Evolutionary conservation across 768 basidiomycete genomes (phyloP).

Genomic region (Amanita jacksonii): DNA sequence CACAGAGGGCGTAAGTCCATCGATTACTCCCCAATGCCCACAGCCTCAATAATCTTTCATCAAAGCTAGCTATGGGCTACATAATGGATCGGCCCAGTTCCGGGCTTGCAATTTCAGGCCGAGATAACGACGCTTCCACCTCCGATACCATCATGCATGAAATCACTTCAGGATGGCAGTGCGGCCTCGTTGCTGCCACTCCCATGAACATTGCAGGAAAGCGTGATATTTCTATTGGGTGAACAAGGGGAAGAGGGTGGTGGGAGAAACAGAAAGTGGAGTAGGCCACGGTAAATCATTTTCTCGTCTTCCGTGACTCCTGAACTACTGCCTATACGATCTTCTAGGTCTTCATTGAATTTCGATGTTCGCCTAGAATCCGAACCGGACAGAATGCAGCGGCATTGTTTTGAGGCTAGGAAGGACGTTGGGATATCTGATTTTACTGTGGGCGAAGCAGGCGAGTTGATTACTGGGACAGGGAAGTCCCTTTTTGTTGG

Average conservation of each 20-base stretch:
- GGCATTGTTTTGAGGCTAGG: constrained; percentile 15
- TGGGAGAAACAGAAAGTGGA: constrained; percentile 25
- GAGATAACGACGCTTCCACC: constrained; percentile 16
- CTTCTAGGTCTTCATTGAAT: constrained; percentile 22
- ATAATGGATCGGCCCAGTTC: neutral
- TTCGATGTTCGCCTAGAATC: constrained; percentile 11
- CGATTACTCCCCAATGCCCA: too few relatives aligned
- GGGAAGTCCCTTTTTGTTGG: constrained; percentile 8
- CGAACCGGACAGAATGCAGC: constrained; percentile 8
- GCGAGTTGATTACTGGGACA: neutral
- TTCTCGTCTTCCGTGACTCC: neutral
- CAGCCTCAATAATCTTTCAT: neutral
- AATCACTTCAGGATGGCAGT: constrained; percentile 21
- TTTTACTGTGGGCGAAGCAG: constrained; percentile 15
- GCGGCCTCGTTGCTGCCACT: constrained; percentile 25
- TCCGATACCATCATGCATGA: constrained; percentile 50
- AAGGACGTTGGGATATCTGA: constrained; percentile 20
- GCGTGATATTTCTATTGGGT: constrained; percentile 57
- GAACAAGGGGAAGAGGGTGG: constrained; percentile 41
- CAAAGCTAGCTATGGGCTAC: neutral
- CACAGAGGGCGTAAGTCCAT: too few relatives aligned
- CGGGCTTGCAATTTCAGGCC: constrained; percentile 14
- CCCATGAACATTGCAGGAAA: constrained; percentile 51
- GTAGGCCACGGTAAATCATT: constrained; percentile 18
- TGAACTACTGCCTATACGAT: constrained; percentile 24